Conservation (phyloP, 1,284 basidiomycete genomes). For the Anthracocystis setariae region DNA sequence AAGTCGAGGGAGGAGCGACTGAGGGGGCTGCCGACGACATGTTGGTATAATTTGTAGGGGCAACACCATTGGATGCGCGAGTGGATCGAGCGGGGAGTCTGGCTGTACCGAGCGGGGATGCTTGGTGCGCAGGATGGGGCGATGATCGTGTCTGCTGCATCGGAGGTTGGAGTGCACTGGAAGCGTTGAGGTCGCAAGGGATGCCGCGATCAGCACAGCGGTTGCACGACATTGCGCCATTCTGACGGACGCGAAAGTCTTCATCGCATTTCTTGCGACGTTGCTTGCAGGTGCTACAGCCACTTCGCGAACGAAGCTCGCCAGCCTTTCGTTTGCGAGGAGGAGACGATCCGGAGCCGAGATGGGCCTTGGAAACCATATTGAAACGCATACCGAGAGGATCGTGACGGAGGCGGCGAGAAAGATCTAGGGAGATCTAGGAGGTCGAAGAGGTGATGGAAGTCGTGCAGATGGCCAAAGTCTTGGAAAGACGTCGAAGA, state of each 20-base stretch:
- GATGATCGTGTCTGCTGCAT: constrained; percentile 17
- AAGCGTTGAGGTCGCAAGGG: constrained; percentile 34
- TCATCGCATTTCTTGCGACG: constrained; percentile 56
- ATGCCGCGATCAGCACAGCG: constrained; percentile 47
- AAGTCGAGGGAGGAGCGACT: not conserved
- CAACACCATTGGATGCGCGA: constrained; percentile 14
- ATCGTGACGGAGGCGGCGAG: too few species aligned
- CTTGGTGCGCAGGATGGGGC: constrained; percentile 13
- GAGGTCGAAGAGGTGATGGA: not conserved
- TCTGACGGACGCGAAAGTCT: constrained; percentile 44
- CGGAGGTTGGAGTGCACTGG: constrained; percentile 16
- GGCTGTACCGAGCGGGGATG: constrained; percentile 7
- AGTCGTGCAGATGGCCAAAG: too few species aligned
- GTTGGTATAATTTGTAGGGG: constrained; percentile 4
- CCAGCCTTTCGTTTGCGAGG: constrained; percentile 42
- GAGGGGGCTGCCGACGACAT: not conserved
- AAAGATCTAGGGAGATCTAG: too few species aligned
- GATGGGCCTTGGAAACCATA: constrained; percentile 13
- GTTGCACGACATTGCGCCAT: constrained; percentile 42
- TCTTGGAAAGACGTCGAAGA: too few species aligned
- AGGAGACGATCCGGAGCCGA: constrained; percentile 21
- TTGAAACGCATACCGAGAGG: not conserved
- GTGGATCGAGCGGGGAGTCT: constrained; percentile 8
- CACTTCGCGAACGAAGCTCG: constrained; percentile 49
- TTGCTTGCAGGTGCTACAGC: constrained; percentile 52